Evolutionary conservation across 208 protist genomes (phyloP).

Genomic region (Acanthamoeba castellanii): DNA sequence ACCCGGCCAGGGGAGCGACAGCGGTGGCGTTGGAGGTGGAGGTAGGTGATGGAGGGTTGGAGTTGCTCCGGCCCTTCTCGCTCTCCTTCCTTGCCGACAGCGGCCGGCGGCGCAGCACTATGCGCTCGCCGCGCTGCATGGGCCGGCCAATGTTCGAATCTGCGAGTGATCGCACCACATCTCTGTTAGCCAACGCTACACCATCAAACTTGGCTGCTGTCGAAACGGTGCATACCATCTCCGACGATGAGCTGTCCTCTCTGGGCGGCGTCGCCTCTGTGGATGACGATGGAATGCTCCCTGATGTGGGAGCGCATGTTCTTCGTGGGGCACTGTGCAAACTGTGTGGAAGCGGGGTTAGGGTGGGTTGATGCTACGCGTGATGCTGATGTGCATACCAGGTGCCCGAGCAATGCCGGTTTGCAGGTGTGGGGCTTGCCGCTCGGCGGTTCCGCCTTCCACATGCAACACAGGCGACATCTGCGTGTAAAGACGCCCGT

Average conservation of each 20-base stretch:
- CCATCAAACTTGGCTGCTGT: no score
- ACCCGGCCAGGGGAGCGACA: neutral
- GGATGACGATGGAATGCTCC: neutral
- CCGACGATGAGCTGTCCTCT: neutral
- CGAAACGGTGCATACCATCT: no score
- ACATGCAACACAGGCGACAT: neutral
- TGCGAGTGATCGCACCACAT: neutral
- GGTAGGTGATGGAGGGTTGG: neutral
- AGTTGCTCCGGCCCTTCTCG: neutral
- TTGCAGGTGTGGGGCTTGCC: neutral
- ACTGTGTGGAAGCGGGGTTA: neutral
- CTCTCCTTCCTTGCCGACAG: neutral
- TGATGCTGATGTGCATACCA: neutral
- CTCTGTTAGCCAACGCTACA: neutral
- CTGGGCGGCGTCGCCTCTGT: neutral
- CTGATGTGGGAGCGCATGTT: constrained; percentile 18
- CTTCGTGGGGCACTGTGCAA: neutral
- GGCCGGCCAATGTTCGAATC: neutral
- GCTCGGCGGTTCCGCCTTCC: neutral
- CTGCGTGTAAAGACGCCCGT: neutral
- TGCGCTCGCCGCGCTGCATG: neutral
- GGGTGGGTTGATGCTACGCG: neutral
- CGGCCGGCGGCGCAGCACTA: neutral
- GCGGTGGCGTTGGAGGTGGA: neutral
- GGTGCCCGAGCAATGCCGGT: neutral